A percentile compares a stretch with the other conserved stretches of the same genome.
Evolutionary conservation across 2,329 filamentous ascomycete genomes (phyloP).

Genomic region (Fusarium torulosum): DNA sequence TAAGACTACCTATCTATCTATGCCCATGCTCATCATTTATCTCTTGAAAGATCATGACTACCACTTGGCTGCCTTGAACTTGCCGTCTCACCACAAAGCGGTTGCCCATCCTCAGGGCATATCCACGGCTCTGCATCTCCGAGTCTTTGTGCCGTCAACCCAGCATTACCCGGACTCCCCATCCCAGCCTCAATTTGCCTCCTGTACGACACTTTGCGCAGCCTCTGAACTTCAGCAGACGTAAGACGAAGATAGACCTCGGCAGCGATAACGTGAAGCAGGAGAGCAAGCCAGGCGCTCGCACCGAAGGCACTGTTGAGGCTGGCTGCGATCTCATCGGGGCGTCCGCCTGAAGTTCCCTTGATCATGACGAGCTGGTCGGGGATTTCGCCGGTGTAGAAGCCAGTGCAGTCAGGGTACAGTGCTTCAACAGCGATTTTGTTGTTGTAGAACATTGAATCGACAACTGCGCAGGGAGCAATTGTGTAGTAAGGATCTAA

Average conservation of each 20-base stretch:
- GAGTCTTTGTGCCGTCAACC: constrained; percentile 53
- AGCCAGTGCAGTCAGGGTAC: constrained; percentile 62
- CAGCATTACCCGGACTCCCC: constrained; percentile 61
- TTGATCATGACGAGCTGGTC: constrained; percentile 45
- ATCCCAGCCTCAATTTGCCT: constrained; percentile 67
- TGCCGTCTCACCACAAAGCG: background rate
- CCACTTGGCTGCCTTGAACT: background rate
- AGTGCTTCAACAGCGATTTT: constrained; percentile 46
- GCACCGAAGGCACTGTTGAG: constrained; percentile 64
- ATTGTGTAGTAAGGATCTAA: constrained; percentile 46
- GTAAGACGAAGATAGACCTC: constrained; percentile 66
- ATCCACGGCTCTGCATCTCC: constrained; percentile 40
- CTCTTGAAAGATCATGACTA: background rate
- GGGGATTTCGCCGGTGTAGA: constrained; percentile 48
- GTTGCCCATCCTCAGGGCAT: constrained; percentile 5
- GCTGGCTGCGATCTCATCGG: constrained; percentile 55
- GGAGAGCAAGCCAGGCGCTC: constrained; percentile 64
- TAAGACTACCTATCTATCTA: background rate
- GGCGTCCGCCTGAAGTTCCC: constrained; percentile 49
- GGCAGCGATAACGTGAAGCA: constrained; percentile 62
- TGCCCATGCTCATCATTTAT: background rate
- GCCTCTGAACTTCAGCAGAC: constrained; percentile 64
- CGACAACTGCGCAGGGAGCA: constrained; percentile 63
- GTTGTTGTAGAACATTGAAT: constrained; percentile 52
- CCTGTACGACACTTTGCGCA: constrained; percentile 68